These are phyloP conservation scores for Penicillium pulvis DNA, from an alignment of 495 filamentous ascomycete species.

Conservation along the genomic window DNA sequence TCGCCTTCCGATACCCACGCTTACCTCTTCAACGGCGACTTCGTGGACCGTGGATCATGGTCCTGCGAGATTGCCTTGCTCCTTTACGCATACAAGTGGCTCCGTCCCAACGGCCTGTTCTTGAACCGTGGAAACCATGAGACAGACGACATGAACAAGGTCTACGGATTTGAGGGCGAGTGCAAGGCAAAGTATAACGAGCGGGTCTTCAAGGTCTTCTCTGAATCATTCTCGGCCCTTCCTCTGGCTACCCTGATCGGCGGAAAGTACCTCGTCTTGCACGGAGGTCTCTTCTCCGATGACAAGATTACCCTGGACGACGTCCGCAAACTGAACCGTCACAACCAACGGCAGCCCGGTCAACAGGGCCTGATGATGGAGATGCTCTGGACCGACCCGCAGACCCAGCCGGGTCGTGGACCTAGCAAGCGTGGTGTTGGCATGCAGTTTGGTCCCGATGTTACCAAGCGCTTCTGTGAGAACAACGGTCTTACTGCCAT, in stretches of 20 bases:
- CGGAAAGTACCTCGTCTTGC: conserved; percentile 86
- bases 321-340: conserved; percentile 87
- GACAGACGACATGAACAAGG: conserved; percentile 99
- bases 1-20: conserved; percentile 78
- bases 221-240: conserved; percentile 94
- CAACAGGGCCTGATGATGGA: conserved; percentile 99
- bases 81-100: conserved; percentile 96
- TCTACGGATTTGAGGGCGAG: conserved; percentile 98
- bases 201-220: conserved; percentile 94
- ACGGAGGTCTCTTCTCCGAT: conserved; percentile 97
- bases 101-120: conserved; percentile 86
- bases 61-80: conserved; percentile 93
- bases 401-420: conserved; percentile 78
- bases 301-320: conserved; percentile 92
- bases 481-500: conserved; percentile 91
- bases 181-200: conserved; percentile 98
- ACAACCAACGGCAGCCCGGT: conserved; percentile 93
- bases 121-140: conserved; percentile 99
- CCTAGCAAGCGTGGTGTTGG: conserved; percentile 97
- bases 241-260: conserved; percentile 93
- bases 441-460: conserved; percentile 93
- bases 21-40: conserved; percentile 99
- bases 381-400: conserved; percentile 99
- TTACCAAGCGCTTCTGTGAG: conserved; percentile 97
- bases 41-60: conserved; percentile 97